Conservation (phyloP, 2,329 filamentous ascomycete species). For the Ophiostoma angusticollis region DNA sequence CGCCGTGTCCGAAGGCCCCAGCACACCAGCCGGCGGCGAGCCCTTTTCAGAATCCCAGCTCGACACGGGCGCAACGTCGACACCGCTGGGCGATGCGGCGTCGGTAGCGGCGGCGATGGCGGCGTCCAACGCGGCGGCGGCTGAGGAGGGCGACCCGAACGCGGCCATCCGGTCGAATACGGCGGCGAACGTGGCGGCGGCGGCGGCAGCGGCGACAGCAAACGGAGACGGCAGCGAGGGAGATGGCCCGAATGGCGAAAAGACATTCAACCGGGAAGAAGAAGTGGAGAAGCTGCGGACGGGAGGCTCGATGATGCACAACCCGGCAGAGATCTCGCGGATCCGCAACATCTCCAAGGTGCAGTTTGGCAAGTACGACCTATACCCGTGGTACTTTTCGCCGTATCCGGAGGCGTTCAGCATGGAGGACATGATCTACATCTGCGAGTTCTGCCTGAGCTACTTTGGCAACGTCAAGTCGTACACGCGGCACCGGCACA, state of each 20-base stretch:
- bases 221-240: too few species aligned
- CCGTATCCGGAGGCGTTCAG: constrained; percentile 86
- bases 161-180: constrained; percentile 17
- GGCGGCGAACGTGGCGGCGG: constrained; percentile 39
- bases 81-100: constrained; percentile 12
- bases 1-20: constrained; percentile 37
- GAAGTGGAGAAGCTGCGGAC: constrained; percentile 95
- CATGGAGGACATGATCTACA: constrained; percentile 81
- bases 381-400: constrained; percentile 98
- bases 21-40: too few species aligned
- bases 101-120: constrained; percentile 21
- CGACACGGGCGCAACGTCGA: constrained; percentile 6
- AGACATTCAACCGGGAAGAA: constrained; percentile 63
- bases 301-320: constrained; percentile 96
- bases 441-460: constrained; percentile 91
- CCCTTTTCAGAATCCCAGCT: too few species aligned
- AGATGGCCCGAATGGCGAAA: too few species aligned
- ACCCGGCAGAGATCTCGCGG: constrained; percentile 89
- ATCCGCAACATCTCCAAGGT: constrained; percentile 90
- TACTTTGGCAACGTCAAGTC: constrained; percentile 78
- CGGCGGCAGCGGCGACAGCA: constrained; percentile 35
- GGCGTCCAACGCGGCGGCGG: constrained; percentile 3
- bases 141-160: constrained; percentile 18
- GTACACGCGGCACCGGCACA: constrained; percentile 73
- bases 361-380: constrained; percentile 82